Evolutionary conservation across 2,329 filamentous ascomycete species (phyloP).

Genomic region (Fusarium pilosicola): DNA sequence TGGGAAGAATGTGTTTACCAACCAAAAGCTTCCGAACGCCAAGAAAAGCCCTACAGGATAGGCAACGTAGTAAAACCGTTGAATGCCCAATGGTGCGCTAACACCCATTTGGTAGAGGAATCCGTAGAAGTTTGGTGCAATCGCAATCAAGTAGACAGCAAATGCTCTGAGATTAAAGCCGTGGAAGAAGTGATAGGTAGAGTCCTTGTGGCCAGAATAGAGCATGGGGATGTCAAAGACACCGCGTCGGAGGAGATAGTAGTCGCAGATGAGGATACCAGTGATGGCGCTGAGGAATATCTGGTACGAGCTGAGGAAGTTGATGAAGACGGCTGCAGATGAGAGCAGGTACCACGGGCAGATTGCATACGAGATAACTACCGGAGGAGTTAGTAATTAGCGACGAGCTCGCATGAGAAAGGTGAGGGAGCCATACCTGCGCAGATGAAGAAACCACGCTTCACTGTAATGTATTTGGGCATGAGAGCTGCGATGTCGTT

Average conservation of each 20-base stretch:
- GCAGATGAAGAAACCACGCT: constrained; percentile 14
- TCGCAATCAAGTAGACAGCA: neutral
- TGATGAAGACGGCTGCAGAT: constrained; percentile 10
- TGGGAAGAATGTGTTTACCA: neutral
- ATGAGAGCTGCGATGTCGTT: constrained; percentile 15
- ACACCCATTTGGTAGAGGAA: constrained; percentile 14
- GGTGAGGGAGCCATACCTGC: neutral
- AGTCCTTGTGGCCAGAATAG: neutral
- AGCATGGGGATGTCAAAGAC: constrained; percentile 7
- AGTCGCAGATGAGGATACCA: constrained; percentile 10
- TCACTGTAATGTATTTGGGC: constrained; percentile 12
- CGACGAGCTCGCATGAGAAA: accelerated
- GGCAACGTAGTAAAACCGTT: constrained; percentile 1
- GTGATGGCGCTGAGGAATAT: constrained; percentile 15
- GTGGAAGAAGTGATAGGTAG: constrained; percentile 3
- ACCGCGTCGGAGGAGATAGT: neutral
- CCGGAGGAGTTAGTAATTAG: accelerated
- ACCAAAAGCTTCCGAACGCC: constrained; percentile 6
- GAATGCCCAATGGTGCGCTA: neutral
- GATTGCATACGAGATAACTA: constrained; percentile 4
- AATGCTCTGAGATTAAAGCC: neutral
- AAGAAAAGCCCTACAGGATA: neutral
- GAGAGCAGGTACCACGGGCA: constrained; percentile 7
- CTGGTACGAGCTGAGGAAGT: constrained; percentile 16
- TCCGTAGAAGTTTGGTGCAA: constrained; percentile 15